These are phyloP conservation scores for Fusarium citri DNA, from an alignment of 2,329 filamentous ascomycete genomes.

Conservation along the genomic window DNA sequence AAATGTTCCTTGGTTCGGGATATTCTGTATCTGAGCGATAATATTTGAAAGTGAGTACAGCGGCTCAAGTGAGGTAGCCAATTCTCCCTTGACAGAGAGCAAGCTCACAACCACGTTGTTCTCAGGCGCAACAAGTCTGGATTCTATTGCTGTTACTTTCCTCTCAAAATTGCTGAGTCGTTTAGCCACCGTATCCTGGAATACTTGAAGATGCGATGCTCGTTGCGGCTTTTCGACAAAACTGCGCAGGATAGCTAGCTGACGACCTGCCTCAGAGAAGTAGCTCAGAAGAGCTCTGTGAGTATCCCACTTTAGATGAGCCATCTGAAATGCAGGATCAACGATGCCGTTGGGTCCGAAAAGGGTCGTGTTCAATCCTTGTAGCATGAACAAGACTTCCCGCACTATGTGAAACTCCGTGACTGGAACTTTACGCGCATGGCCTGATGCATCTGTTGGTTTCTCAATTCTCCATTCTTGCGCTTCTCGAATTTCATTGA, in stretches of 20 bases:
- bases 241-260: constrained; percentile 58
- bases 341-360: constrained; percentile 64
- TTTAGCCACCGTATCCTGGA: constrained; percentile 71
- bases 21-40: constrained; percentile 66
- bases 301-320: constrained; percentile 62
- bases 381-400: constrained; percentile 87
- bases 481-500: constrained; percentile 48
- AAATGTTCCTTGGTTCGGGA: constrained; percentile 67
- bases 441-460: constrained; percentile 49
- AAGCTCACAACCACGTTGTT: constrained; percentile 73
- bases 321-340: constrained; percentile 58
- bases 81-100: constrained; percentile 68
- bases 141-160: constrained; percentile 69
- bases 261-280: constrained; percentile 61
- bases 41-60: constrained; percentile 71
- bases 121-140: constrained; percentile 65
- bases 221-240: constrained; percentile 59
- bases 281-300: constrained; percentile 61
- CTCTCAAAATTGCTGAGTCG: constrained; percentile 69
- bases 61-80: constrained; percentile 64
- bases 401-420: constrained; percentile 80
- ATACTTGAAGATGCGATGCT: constrained; percentile 75
- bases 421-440: constrained; percentile 59
- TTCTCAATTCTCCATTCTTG: constrained; percentile 53
- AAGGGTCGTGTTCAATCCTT: constrained; percentile 79